These are phyloP conservation scores for Morella rubra DNA, from an alignment of 306 rosid species.

Conservation along the genomic window DNA sequence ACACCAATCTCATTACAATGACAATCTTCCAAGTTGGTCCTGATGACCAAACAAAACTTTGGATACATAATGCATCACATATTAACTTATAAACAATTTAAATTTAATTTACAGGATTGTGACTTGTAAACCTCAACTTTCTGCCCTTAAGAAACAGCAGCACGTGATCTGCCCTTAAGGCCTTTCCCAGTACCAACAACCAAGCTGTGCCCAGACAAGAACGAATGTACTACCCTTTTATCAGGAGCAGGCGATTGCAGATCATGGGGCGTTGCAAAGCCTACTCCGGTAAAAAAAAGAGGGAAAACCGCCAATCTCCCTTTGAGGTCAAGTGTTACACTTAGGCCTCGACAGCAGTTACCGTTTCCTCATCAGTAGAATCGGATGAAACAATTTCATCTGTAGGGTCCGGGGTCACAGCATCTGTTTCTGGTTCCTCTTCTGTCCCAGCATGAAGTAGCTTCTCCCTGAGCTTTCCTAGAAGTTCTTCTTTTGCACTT, in stretches of 20 bases:
- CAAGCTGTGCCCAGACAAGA: constrained; percentile 7
- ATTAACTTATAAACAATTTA: constrained; percentile 29
- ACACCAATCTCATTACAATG: constrained; percentile 11
- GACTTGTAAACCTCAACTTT: constrained; percentile 2
- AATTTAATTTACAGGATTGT: constrained; percentile 25
- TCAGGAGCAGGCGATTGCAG: constrained; percentile 22
- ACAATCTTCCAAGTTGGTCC: constrained; percentile 15
- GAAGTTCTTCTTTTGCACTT: constrained; percentile 54
- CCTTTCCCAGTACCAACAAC: constrained; percentile 11
- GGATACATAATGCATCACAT: constrained; percentile 22
- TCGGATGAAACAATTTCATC: constrained; percentile 51
- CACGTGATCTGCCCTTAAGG: constrained; percentile 18
- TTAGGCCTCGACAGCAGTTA: constrained; percentile 53
- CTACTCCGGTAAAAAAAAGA: constrained; percentile 14
- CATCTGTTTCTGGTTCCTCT: constrained; percentile 35
- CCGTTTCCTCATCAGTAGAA: constrained; percentile 68
- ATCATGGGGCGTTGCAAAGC: constrained; percentile 4
- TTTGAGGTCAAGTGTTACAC: constrained; percentile 15
- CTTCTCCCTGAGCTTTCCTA: constrained; percentile 61
- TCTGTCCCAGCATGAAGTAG: constrained; percentile 38
- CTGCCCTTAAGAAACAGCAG: constrained; percentile 23
- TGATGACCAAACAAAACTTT: constrained; percentile 32
- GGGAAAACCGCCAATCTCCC: background rate
- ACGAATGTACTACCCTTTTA: constrained; percentile 19
- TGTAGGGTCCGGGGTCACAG: constrained; percentile 25